A percentile compares a stretch with the other conserved stretches of the same genome.
These are phyloP conservation scores for Amanita inopinata DNA, from an alignment of 768 basidiomycete genomes.

Conservation along the genomic window DNA sequence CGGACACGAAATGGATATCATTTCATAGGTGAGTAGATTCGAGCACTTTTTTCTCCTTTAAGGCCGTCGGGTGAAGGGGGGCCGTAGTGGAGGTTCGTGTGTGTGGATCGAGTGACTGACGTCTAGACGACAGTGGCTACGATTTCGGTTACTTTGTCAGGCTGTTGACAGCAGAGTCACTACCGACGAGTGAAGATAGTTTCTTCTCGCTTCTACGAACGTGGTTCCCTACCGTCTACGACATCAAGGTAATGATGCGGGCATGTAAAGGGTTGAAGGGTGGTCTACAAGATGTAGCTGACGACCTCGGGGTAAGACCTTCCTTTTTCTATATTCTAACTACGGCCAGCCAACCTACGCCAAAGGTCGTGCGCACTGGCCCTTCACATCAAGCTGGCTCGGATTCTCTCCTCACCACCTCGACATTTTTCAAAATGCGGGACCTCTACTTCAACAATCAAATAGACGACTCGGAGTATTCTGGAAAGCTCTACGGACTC, in stretches of 20 bases:
- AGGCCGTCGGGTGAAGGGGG: background rate
- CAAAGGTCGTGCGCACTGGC: constrained; percentile 82
- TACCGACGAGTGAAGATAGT: constrained; percentile 81
- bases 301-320: constrained; percentile 81
- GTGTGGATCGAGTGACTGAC: background rate
- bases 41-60: background rate
- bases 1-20: constrained; percentile 92
- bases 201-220: constrained; percentile 82
- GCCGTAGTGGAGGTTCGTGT: background rate
- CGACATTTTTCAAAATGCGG: constrained; percentile 94
- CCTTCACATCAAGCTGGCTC: constrained; percentile 94
- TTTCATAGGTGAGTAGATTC: constrained; percentile 96
- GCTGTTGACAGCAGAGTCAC: constrained; percentile 73
- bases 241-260: constrained; percentile 96
- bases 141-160: constrained; percentile 99
- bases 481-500: constrained; percentile 76
- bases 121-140: constrained; percentile 61
- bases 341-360: constrained; percentile 9
- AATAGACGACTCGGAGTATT: constrained; percentile 78
- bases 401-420: constrained; percentile 89
- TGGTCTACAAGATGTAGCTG: constrained; percentile 88
- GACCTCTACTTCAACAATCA: constrained; percentile 84
- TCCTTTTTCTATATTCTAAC: constrained; percentile 5
- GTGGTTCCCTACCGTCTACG: constrained; percentile 97
- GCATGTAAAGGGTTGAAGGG: constrained; percentile 81